Conservation (phyloP, 108 stramenopile species). For the Nitzschia sp. region DNA sequence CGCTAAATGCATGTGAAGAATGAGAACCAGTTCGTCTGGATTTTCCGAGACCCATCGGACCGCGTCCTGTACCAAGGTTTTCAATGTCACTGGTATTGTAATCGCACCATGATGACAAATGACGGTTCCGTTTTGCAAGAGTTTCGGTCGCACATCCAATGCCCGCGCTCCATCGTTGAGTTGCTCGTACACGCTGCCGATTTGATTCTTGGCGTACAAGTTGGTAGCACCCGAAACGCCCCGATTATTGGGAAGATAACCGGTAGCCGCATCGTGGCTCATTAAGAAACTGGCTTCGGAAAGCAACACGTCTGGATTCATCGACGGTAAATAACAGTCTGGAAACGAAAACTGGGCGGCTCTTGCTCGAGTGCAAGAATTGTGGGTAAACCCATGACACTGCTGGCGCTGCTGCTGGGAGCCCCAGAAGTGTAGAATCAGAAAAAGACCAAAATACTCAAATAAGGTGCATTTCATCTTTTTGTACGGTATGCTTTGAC, state of each 20-base stretch:
- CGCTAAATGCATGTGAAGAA: slow-evolving; percentile 59
- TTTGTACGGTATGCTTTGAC: too few species aligned
- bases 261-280: slow-evolving; percentile 79
- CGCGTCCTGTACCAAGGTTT: slow-evolving; percentile 50
- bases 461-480: too few species aligned
- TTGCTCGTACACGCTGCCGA: slow-evolving; percentile 61
- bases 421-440: too few species aligned
- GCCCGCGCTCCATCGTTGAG: slow-evolving; percentile 73
- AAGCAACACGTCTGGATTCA: slow-evolving; percentile 40
- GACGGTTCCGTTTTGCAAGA: slow-evolving; percentile 60
- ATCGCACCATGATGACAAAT: slow-evolving; percentile 73
- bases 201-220: slow-evolving; percentile 72
- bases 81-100: slow-evolving; percentile 45
- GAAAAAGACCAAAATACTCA: too few species aligned
- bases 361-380: slow-evolving; percentile 2
- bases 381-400: slow-evolving; percentile 1
- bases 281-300: slow-evolving; percentile 60
- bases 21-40: slow-evolving; percentile 59
- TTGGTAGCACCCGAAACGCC: slow-evolving; percentile 23
- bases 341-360: slow-evolving; percentile 43
- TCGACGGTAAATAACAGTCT: slow-evolving; percentile 59
- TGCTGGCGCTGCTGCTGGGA: too few species aligned
- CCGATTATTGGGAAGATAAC: slow-evolving; percentile 41
- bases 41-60: slow-evolving; percentile 65
- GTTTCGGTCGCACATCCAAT: slow-evolving; percentile 67